Percentiles rank a stretch among this genome's conserved stretches.
Evolutionary conservation across 2,329 filamentous ascomycete genomes (phyloP).

Genomic region (Colletotrichum sansevieriae): DNA sequence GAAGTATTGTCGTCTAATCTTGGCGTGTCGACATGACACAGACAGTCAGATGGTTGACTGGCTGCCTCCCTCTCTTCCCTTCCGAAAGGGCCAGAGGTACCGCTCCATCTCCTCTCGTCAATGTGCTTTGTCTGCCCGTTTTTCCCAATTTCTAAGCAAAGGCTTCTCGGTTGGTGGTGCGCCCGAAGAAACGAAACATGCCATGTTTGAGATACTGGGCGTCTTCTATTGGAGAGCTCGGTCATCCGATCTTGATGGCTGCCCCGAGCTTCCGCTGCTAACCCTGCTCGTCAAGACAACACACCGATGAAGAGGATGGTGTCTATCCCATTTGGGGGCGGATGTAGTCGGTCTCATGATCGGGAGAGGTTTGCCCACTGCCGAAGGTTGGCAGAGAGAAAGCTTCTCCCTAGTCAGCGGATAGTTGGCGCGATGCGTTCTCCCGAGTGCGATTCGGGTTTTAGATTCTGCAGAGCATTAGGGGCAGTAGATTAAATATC

Average conservation of each 20-base stretch:
- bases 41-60: neutral
- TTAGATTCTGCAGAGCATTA: constrained; percentile 5
- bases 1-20: constrained; percentile 12
- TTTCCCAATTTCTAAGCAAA: constrained; percentile 28
- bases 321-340: neutral
- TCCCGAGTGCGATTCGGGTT: constrained; percentile 2
- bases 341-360: constrained; percentile 29
- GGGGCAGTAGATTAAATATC: constrained; percentile 30
- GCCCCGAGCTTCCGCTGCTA: constrained; percentile 34
- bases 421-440: neutral
- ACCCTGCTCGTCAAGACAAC: constrained; percentile 14
- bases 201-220: constrained; percentile 27
- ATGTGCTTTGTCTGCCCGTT: neutral
- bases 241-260: constrained; percentile 20
- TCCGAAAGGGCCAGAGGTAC: constrained; percentile 8
- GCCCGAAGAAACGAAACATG: constrained; percentile 41
- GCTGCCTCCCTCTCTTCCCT: neutral
- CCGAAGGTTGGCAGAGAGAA: constrained; percentile 30
- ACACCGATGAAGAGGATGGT: neutral
- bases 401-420: constrained; percentile 12
- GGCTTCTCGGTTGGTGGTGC: constrained; percentile 27
- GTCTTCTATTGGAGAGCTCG: constrained; percentile 24
- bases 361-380: constrained; percentile 22
- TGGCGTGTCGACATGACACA: neutral
- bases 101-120: neutral